Percentiles rank a stretch among this genome's conserved stretches.
phyloP scores from a whole-genome alignment of 2,329 filamentous ascomycete genomes.

The Phialophora macrospora region DNA sequence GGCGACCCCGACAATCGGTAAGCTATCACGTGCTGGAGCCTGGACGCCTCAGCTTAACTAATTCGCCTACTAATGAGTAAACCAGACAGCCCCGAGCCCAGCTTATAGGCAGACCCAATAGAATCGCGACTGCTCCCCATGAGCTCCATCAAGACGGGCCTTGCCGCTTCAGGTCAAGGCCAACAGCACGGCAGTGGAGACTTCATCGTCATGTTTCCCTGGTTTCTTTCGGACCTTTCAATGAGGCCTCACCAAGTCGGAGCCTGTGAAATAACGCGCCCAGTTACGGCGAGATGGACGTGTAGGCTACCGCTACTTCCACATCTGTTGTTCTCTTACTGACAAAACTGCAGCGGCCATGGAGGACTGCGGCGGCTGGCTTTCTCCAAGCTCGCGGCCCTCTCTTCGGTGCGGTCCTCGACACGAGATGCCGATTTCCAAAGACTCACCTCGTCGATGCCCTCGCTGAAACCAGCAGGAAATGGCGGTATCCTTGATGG shows the following conservation, averaged over 20 bases:
- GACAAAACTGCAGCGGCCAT: conserved; percentile 26
- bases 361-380: conserved; percentile 48
- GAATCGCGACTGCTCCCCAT: neutral
- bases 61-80: too few relatives aligned
- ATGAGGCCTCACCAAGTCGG: neutral
- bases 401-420: conserved; percentile 46
- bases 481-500: conserved; percentile 46
- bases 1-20: neutral
- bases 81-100: neutral
- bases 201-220: conserved; percentile 11
- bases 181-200: neutral
- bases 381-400: conserved; percentile 50
- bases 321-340: conserved; percentile 8
- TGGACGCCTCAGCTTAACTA: neutral
- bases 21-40: neutral
- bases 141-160: neutral
- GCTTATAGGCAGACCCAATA: neutral
- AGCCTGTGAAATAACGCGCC: conserved; percentile 13
- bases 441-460: conserved; percentile 45
- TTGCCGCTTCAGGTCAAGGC: neutral
- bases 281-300: conserved; percentile 28
- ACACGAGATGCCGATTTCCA: conserved; percentile 44
- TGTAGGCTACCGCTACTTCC: conserved; percentile 20
- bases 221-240: conserved; percentile 1
- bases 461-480: conserved; percentile 34